These are phyloP conservation scores for Dendrocalamus sinicus DNA, from an alignment of 176 grass and related monocot species.

Conservation along the genomic window DNA sequence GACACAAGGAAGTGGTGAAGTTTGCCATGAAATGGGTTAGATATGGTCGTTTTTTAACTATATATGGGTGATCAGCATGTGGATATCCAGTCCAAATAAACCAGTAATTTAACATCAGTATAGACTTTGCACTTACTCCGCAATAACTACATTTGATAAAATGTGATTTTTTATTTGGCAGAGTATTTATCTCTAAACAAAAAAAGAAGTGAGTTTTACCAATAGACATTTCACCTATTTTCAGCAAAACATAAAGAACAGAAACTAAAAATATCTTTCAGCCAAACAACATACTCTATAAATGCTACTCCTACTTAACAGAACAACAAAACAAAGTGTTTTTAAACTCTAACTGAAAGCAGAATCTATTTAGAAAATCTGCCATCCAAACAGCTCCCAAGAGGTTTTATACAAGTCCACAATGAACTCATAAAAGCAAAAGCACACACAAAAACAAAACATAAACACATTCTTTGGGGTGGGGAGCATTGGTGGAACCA, in stretches of 20 bases:
- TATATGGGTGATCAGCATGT: not conserved
- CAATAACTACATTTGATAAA: slow-evolving; percentile 6
- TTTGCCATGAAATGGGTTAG: not conserved
- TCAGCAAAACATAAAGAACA: slow-evolving; percentile 17
- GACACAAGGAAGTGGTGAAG: slow-evolving; percentile 1
- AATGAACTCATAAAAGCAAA: not conserved
- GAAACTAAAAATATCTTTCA: not conserved
- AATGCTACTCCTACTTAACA: not conserved
- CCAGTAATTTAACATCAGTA: not conserved
- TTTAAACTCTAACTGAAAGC: not conserved
- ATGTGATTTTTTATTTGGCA: too few relatives aligned
- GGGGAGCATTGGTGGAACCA: not conserved
- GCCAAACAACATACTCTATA: not conserved
- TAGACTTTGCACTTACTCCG: not conserved
- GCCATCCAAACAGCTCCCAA: not conserved
- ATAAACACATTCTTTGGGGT: not conserved
- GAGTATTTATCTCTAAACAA: not conserved
- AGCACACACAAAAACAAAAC: not conserved
- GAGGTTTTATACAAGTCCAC: not conserved
- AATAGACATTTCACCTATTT: not conserved
- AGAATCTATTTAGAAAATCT: not conserved
- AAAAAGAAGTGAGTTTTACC: not conserved
- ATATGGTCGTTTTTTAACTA: not conserved
- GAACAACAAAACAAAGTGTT: not conserved
- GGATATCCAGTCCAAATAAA: slow-evolving; percentile 4